Conservation (phyloP, 345 rosid genomes). For the Eucalyptus erythrocorys region DNA sequence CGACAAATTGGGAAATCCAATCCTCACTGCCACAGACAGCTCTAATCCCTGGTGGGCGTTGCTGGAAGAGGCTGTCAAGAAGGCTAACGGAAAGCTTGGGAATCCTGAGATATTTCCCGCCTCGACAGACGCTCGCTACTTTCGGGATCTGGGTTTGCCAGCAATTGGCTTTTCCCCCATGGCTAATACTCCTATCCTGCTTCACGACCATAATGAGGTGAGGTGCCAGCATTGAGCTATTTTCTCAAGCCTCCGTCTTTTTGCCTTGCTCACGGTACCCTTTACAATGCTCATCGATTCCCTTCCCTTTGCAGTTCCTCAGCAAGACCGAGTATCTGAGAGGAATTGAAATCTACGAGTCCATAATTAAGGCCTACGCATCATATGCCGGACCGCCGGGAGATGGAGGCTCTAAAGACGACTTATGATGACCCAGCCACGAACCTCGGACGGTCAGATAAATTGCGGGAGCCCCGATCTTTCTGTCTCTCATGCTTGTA, state of each 20-base stretch:
- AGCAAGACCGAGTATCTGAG: slow-evolving; percentile 70
- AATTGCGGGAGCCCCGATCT: not conserved
- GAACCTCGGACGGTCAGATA: not conserved
- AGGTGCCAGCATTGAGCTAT: not conserved
- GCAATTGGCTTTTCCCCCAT: slow-evolving; percentile 94
- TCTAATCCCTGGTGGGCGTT: slow-evolving; percentile 90
- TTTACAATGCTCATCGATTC: not conserved
- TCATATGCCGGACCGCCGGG: slow-evolving; percentile 20
- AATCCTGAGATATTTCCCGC: slow-evolving; percentile 91
- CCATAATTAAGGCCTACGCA: slow-evolving; percentile 57
- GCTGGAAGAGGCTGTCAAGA: slow-evolving; percentile 64
- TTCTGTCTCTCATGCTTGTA: not conserved
- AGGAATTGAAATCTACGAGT: slow-evolving; percentile 67
- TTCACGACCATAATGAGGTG: slow-evolving; percentile 97
- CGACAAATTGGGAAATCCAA: slow-evolving; percentile 36
- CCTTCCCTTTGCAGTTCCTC: slow-evolving; percentile 46
- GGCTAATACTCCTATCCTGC: slow-evolving; percentile 77
- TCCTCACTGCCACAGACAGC: slow-evolving; percentile 48
- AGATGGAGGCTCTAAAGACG: slow-evolving; percentile 39
- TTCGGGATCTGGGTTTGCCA: slow-evolving; percentile 52
- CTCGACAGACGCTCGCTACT: slow-evolving; percentile 77
- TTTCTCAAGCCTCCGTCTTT: not conserved
- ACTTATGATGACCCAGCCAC: no score
- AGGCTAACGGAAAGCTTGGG: slow-evolving; percentile 56
- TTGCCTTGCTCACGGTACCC: no score